A percentile compares a stretch with the other conserved stretches of the same genome.
These are phyloP conservation scores for Gossypium longicalyx DNA, from an alignment of 345 rosid genomes.

Conservation along the genomic window DNA sequence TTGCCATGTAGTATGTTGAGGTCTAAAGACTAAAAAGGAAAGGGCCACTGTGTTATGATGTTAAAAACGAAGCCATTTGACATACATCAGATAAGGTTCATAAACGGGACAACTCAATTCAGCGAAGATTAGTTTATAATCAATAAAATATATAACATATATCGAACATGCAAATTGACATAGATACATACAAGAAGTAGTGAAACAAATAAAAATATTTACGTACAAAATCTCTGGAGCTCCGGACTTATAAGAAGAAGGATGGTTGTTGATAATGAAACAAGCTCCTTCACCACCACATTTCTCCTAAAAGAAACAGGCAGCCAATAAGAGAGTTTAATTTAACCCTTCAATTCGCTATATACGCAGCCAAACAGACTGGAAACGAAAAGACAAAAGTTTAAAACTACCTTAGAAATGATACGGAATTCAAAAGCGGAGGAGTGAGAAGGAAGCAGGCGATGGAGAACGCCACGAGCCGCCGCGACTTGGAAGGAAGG, in stretches of 20 bases:
- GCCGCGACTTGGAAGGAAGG: conserved; percentile 55
- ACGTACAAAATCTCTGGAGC: conserved; percentile 47
- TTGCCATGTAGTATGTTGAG: background rate
- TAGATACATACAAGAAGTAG: background rate
- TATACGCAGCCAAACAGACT: background rate
- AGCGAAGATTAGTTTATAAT: background rate
- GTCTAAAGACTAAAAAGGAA: background rate
- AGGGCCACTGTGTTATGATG: background rate
- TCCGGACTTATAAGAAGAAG: conserved; percentile 21
- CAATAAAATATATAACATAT: background rate
- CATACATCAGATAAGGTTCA: background rate
- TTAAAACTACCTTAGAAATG: conserved; percentile 36
- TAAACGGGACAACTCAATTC: background rate
- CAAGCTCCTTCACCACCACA: conserved; percentile 50
- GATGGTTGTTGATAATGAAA: conserved; percentile 43
- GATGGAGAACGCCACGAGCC: conserved; percentile 45
- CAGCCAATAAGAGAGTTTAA: background rate
- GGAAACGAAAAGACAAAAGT: background rate
- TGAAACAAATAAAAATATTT: background rate
- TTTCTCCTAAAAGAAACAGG: conserved; percentile 31
- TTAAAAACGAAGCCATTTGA: background rate
- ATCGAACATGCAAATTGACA: background rate
- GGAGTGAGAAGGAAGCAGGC: conserved; percentile 54
- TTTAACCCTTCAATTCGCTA: background rate
- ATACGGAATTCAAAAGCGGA: conserved; percentile 51